Percentiles rank a stretch among this genome's conserved stretches.
Conservation (phyloP, 2,329 filamentous ascomycete genomes). For the Cladosporium oxysporum region DNA sequence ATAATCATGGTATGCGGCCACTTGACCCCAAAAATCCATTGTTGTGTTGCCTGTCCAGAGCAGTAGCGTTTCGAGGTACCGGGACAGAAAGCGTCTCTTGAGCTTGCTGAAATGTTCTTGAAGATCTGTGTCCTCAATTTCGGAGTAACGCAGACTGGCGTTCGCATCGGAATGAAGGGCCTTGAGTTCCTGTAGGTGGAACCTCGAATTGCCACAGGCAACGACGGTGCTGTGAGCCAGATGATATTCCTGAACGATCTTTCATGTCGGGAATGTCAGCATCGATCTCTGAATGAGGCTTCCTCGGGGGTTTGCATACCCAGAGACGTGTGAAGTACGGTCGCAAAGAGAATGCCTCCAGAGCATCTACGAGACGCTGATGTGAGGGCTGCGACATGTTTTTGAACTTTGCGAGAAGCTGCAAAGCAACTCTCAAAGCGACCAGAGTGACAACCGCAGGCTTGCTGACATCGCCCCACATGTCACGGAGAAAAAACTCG, state of each 20-base stretch:
- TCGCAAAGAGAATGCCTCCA: not conserved
- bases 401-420: not conserved
- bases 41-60: not conserved
- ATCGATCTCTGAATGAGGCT: not conserved
- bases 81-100: not conserved
- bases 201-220: not conserved
- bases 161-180: not conserved
- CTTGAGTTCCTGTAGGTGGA: not conserved
- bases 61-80: not conserved
- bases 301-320: not conserved
- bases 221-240: not conserved
- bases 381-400: not conserved
- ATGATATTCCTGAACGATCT: not conserved
- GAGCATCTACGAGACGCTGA: not conserved
- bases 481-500: too few species aligned
- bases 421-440: not conserved
- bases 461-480: not conserved
- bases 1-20: too few species aligned
- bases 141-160: not conserved
- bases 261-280: too few species aligned
- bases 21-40: not conserved
- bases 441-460: not conserved
- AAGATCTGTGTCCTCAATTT: not conserved
- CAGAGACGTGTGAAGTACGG: conserved; percentile 4
- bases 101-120: not conserved